These are phyloP conservation scores for Candida nemodendra DNA, from an alignment of 805 yeast species.

Conservation along the genomic window DNA sequence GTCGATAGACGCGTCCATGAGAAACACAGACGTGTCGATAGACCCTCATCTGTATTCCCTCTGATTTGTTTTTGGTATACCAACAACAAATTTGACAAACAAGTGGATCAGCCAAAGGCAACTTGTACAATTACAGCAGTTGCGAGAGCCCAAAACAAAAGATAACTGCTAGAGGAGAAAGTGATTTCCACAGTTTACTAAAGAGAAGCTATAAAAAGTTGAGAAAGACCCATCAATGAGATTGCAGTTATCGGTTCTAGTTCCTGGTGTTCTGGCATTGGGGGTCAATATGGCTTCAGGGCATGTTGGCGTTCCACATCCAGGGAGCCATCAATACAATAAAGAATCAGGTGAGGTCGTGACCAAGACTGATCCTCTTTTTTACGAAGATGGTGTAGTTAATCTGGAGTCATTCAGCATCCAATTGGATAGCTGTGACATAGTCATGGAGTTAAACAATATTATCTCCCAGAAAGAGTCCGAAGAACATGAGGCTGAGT, in stretches of 20 bases:
- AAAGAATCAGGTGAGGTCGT: not conserved
- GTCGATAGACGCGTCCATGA: no score
- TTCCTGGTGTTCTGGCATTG: not conserved
- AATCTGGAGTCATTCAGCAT: conserved; percentile 37
- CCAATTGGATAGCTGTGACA: conserved; percentile 35
- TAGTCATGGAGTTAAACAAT: conserved; percentile 39
- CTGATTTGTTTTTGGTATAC: no score
- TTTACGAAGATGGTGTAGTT: conserved; percentile 41
- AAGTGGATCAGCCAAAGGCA: no score
- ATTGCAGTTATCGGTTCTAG: not conserved
- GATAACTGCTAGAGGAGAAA: no score
- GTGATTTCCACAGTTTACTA: no score
- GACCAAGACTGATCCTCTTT: conserved; percentile 10
- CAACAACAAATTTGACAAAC: no score
- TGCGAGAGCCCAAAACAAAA: no score
- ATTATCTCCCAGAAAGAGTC: conserved; percentile 3
- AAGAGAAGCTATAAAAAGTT: not conserved
- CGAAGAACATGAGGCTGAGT: conserved; percentile 11
- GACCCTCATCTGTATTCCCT: no score
- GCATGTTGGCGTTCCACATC: not conserved
- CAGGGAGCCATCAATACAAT: no score
- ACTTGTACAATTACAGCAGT: no score
- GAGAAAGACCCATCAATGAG: not conserved
- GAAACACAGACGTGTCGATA: no score
- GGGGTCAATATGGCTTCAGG: not conserved